These are phyloP conservation scores for Candida silvicultrix DNA, from an alignment of 805 yeast genomes.

Conservation along the genomic window DNA sequence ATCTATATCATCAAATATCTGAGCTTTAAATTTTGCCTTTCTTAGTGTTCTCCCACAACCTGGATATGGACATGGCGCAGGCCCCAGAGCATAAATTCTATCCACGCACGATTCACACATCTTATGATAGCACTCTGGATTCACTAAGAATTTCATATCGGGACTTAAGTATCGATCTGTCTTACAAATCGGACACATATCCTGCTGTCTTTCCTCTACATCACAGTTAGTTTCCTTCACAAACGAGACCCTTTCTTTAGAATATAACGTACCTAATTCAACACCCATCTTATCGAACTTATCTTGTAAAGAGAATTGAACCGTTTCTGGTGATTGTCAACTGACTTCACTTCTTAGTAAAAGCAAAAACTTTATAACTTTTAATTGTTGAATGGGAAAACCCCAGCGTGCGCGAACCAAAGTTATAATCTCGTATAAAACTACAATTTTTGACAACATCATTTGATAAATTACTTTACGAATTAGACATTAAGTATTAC, in stretches of 20 bases:
- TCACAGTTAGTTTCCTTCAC: neutral
- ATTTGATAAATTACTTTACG: too few species aligned
- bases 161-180: slow-evolving; percentile 93
- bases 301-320: too few species aligned
- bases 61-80: slow-evolving; percentile 94
- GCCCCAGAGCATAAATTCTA: slow-evolving; percentile 88
- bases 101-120: slow-evolving; percentile 97
- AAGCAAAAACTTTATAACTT: too few species aligned
- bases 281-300: neutral
- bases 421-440: neutral
- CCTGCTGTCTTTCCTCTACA: slow-evolving; percentile 48
- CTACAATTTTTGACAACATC: too few species aligned
- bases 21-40: slow-evolving; percentile 85
- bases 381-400: too few species aligned
- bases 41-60: slow-evolving; percentile 83
- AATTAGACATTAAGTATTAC: too few species aligned
- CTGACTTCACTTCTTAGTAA: neutral
- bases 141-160: slow-evolving; percentile 83
- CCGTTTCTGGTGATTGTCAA: neutral
- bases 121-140: slow-evolving; percentile 97
- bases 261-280: neutral
- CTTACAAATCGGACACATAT: slow-evolving; percentile 96
- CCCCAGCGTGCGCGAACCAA: neutral
- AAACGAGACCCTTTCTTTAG: neutral
- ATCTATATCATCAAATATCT: slow-evolving; percentile 81